Evolutionary conservation across 192 early-diverging fungal genomes (phyloP).

Genomic region (Entophlyctis luteolus): DNA sequence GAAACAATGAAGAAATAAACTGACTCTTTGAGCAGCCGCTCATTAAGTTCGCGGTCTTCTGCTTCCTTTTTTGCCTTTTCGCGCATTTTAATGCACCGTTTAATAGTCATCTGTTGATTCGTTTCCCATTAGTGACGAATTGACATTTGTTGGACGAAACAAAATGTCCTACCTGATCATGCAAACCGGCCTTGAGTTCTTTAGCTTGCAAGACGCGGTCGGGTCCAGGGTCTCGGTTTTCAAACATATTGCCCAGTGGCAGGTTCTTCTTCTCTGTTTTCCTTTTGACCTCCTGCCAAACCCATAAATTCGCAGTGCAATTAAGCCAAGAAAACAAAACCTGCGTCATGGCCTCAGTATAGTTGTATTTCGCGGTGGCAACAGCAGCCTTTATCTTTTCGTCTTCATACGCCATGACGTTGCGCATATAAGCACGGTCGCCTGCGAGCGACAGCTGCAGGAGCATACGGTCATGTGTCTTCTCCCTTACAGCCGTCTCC

Average conservation of each 20-base stretch:
- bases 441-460: conserved; percentile 41
- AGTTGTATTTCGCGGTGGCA: conserved; percentile 41
- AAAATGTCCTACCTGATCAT: conserved; percentile 36
- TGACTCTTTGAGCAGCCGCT: no score
- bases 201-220: conserved; percentile 27
- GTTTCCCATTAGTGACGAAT: no score
- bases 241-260: no score
- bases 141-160: no score
- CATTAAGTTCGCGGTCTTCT: conserved; percentile 39
- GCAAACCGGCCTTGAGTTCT: conserved; percentile 25
- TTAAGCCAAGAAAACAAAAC: conserved; percentile 1
- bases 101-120: no score
- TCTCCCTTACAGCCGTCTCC: conserved; percentile 38
- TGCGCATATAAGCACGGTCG: conserved; percentile 36
- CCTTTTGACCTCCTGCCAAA: conserved; percentile 59
- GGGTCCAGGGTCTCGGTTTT: conserved; percentile 31
- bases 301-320: not conserved
- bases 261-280: conserved; percentile 94
- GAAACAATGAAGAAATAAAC: no score
- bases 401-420: conserved; percentile 32
- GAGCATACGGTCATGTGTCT: conserved; percentile 43
- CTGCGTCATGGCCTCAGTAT: conserved; percentile 28
- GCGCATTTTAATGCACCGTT: no score
- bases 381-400: conserved; percentile 24
- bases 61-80: conserved; percentile 15